Evolutionary conservation across 1,284 basidiomycete species (phyloP).

Genomic region (Austropuccinia psidii): DNA sequence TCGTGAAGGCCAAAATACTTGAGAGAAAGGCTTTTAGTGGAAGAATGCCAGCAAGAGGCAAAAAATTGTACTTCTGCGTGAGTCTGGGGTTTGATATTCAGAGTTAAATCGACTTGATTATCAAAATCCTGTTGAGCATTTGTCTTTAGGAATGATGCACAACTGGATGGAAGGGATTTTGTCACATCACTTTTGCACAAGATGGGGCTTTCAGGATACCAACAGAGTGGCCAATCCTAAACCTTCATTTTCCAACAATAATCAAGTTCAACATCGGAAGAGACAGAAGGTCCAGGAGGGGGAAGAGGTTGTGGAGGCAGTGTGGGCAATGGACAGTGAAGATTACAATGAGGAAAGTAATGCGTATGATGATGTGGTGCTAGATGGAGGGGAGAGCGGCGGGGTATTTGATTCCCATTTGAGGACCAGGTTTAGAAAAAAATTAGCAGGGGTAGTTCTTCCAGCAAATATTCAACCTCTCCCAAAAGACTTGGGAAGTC

Average conservation of each 20-base stretch:
- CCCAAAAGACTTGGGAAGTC: neutral
- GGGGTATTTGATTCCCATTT: neutral
- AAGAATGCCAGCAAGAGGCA: neutral
- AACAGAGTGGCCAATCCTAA: no score
- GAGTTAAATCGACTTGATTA: neutral
- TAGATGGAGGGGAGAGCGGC: neutral
- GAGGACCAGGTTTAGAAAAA: neutral
- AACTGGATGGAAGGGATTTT: slow-evolving; percentile 3
- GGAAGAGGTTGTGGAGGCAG: no score
- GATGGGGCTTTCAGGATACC: neutral
- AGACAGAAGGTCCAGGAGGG: no score
- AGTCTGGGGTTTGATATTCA: neutral
- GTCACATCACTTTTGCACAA: neutral
- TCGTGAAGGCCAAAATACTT: neutral
- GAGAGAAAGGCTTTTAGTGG: neutral
- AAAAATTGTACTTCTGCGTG: neutral
- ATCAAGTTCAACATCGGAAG: no score
- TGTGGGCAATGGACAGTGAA: no score
- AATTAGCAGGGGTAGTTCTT: neutral
- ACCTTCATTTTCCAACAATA: no score
- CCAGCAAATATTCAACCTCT: neutral
- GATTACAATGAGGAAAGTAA: no score
- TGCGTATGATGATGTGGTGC: no score
- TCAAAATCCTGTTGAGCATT: neutral
- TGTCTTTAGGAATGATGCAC: neutral